Conservation (phyloP, 2,329 filamentous ascomycete genomes). For the Colletotrichum zoysiae region DNA sequence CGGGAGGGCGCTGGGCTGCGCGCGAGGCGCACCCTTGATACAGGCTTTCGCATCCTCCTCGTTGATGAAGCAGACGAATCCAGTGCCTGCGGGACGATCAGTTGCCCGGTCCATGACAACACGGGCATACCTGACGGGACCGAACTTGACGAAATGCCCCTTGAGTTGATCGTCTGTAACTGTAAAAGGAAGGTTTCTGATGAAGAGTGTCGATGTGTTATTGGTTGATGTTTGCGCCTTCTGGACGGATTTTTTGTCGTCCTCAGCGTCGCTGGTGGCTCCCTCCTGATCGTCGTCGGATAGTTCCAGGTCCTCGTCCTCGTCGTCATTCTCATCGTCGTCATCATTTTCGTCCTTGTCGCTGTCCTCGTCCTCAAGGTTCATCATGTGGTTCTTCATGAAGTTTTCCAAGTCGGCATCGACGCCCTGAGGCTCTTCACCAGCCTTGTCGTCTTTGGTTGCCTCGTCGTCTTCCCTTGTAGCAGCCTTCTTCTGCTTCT, state of each 20-base stretch:
- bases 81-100: conserved; percentile 89
- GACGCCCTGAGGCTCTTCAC: conserved; percentile 56
- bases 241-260: conserved; percentile 50
- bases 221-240: conserved; percentile 61
- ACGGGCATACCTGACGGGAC: conserved; percentile 88
- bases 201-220: conserved; percentile 85
- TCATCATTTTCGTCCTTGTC: conserved; percentile 60
- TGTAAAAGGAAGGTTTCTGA: conserved; percentile 94
- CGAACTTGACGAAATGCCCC: conserved; percentile 89
- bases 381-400: conserved; percentile 68
- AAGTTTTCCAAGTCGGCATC: conserved; percentile 66
- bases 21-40: conserved; percentile 78
- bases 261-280: conserved; percentile 51
- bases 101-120: conserved; percentile 90
- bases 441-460: conserved; percentile 43
- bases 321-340: conserved; percentile 56
- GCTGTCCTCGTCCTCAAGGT: conserved; percentile 69
- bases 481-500: conserved; percentile 57
- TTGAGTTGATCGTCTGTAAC: conserved; percentile 85
- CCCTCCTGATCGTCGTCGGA: conserved; percentile 57
- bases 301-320: conserved; percentile 60
- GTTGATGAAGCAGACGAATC: conserved; percentile 93
- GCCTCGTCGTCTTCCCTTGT: conserved; percentile 48
- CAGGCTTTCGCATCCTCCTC: conserved; percentile 81
- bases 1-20: conserved; percentile 59